Base-by-base conservation (phyloP, 805 yeast species). In the Barnettozyma botsteinii region DNA sequence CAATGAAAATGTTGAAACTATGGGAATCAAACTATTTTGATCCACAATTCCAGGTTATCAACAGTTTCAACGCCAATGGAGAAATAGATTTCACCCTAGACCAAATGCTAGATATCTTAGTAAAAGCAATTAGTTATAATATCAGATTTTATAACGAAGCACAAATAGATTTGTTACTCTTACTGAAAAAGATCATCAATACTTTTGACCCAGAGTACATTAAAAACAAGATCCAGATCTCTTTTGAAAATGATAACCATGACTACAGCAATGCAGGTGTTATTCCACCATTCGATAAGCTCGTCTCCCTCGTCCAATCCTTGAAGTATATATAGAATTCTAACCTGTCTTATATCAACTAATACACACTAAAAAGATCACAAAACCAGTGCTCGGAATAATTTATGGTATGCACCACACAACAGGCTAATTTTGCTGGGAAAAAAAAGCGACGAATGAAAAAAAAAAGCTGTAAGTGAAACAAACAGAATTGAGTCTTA, bases 131-230 rank as follows among this genome's bases (percentile, higher is more conserved):
- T 18, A 72, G 85, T 41, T 84, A 83, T 73, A 72, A 78, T 43
- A 60, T 73, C 27, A 65, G 89, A 33, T 84, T 81, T 72, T 82
- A 81, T 52, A 79, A 73, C 49, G 77, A 69, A 44, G 73, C 64
- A 64, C 77, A 55, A 51, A 53, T 61, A 25, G 64, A 57, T 37
- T 70, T 70, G 41, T 56, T 65, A 8, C 62, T 69, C 15, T 68
- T 75, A 5, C 51, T 82, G 37, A 57, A 62, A 38, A 68, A 70
- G 42, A 51, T 72, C 17, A 56, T 73, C 24, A 50, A 52, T 6
- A 58, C 60, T 6, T 56, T 62, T 36, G 69, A 70, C 34, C 37
- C 45, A 12, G 64, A 60, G 17, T 54, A 45, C 35, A 49, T 60
- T 35, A 50, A 54, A 37, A 58, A 56, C 40, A 59, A 53, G 33